Conservation (phyloP, 495 filamentous ascomycete species). For the Astrothelium macrocarpum region DNA sequence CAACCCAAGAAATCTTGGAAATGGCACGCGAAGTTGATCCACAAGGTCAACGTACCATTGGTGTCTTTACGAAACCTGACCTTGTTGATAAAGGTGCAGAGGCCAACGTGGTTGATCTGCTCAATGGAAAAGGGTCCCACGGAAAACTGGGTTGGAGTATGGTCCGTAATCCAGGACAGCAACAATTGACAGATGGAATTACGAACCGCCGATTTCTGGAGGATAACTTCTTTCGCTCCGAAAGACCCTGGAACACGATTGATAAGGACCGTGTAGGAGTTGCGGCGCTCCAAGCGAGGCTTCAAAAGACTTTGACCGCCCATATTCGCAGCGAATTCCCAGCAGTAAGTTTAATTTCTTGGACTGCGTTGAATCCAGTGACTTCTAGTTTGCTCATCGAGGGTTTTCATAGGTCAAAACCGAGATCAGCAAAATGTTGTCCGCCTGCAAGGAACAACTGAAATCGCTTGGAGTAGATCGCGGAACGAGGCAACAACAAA, state of each 20-base stretch:
- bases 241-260: constrained; percentile 38
- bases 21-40: constrained; percentile 44
- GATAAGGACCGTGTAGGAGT: constrained; percentile 42
- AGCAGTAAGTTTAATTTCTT: constrained; percentile 24
- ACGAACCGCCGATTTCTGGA: constrained; percentile 30
- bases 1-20: constrained; percentile 49
- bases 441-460: constrained; percentile 25
- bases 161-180: constrained; percentile 46
- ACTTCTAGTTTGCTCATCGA: neutral
- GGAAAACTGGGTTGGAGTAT: constrained; percentile 47
- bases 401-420: constrained; percentile 31
- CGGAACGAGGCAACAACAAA: constrained; percentile 36
- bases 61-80: constrained; percentile 55
- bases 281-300: constrained; percentile 35
- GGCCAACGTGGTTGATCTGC: constrained; percentile 36
- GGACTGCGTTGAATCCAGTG: neutral
- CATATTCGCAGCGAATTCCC: constrained; percentile 45
- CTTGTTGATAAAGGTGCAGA: constrained; percentile 43
- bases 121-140: constrained; percentile 34
- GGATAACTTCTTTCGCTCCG: constrained; percentile 29
- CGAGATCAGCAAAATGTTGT: constrained; percentile 37
- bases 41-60: constrained; percentile 43
- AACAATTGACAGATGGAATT: constrained; percentile 26
- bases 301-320: constrained; percentile 37
- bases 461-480: constrained; percentile 39